Conservation (phyloP, 1,284 basidiomycete genomes). For the Austroboletus rostrupii region DNA sequence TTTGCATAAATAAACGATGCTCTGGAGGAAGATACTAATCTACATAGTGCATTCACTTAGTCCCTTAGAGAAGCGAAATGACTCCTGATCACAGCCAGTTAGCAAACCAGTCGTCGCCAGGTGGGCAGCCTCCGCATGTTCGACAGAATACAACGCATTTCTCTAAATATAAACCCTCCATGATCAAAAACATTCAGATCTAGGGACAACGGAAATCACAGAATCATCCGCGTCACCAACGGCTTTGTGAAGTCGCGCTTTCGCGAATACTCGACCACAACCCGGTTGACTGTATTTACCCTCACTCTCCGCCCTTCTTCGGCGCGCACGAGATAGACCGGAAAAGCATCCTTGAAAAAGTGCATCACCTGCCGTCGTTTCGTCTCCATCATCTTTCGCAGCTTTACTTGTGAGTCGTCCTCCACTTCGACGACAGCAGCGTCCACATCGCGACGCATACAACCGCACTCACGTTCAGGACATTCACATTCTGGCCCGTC, state of each 20-base stretch:
- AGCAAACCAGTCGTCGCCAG: too few relatives aligned
- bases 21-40: too few relatives aligned
- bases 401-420: constrained; percentile 7
- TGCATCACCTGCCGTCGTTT: constrained; percentile 18
- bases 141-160: too few relatives aligned
- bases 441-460: not conserved
- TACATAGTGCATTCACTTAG: too few relatives aligned
- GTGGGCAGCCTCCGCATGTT: too few relatives aligned
- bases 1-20: too few relatives aligned
- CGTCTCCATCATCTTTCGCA: constrained; percentile 15
- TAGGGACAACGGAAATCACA: constrained; percentile 5
- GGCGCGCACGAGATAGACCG: constrained; percentile 17
- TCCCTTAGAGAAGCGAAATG: too few relatives aligned
- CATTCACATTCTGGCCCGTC: not conserved
- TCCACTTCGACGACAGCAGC: not conserved
- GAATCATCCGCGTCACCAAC: constrained; percentile 15
- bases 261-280: constrained; percentile 8
- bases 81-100: too few relatives aligned
- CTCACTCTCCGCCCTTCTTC: constrained; percentile 13
- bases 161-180: too few relatives aligned
- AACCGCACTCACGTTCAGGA: not conserved
- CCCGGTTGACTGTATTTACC: constrained; percentile 15
- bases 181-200: too few relatives aligned
- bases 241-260: constrained; percentile 16
- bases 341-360: constrained; percentile 17